A percentile compares a stretch with the other conserved stretches of the same genome.
Conservation (phyloP, 140 eudicot species). For the Erigeron philadelphicus region DNA sequence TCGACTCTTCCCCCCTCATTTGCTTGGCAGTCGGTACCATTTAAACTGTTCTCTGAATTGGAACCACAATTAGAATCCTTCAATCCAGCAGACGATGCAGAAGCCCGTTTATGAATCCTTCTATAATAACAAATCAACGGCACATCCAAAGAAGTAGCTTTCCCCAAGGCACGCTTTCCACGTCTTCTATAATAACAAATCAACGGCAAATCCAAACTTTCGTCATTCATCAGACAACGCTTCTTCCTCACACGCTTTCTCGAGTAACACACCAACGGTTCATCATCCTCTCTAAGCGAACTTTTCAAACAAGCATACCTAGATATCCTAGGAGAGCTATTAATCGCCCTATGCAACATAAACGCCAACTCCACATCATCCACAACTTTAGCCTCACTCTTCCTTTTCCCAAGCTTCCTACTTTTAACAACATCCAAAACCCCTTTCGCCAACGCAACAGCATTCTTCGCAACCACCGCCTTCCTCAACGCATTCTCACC, state of each 20-base stretch:
- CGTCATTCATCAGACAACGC: slow-evolving; percentile 19
- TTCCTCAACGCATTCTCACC: slow-evolving; percentile 39
- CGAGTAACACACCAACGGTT: slow-evolving; percentile 10
- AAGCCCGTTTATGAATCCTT: slow-evolving; percentile 18
- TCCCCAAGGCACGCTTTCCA: slow-evolving; percentile 10
- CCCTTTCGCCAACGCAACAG: slow-evolving; percentile 36
- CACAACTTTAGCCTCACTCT: slow-evolving; percentile 31
- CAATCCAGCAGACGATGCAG: slow-evolving; percentile 24
- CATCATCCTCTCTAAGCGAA: slow-evolving; percentile 18
- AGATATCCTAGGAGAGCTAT: slow-evolving; percentile 59
- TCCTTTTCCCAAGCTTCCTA: slow-evolving; percentile 20
- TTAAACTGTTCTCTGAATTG: slow-evolving; percentile 22
- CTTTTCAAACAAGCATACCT: slow-evolving; percentile 27
- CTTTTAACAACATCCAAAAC: slow-evolving; percentile 31
- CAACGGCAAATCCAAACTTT: slow-evolving; percentile 29
- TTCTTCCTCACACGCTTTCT: slow-evolving; percentile 26
- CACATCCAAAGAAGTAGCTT: slow-evolving; percentile 2
- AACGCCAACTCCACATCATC: slow-evolving; percentile 61
- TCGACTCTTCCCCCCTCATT: slow-evolving; percentile 22
- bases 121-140: slow-evolving; percentile 23
- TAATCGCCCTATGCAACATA: slow-evolving; percentile 63
- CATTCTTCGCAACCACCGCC: slow-evolving; percentile 37
- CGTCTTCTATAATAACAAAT: slow-evolving; percentile 27
- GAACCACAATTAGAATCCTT: slow-evolving; percentile 24
- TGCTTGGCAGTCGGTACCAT: slow-evolving; percentile 31